phyloP scores from a whole-genome alignment of 139 green algal species.

The Chlorella sp. region DNA sequence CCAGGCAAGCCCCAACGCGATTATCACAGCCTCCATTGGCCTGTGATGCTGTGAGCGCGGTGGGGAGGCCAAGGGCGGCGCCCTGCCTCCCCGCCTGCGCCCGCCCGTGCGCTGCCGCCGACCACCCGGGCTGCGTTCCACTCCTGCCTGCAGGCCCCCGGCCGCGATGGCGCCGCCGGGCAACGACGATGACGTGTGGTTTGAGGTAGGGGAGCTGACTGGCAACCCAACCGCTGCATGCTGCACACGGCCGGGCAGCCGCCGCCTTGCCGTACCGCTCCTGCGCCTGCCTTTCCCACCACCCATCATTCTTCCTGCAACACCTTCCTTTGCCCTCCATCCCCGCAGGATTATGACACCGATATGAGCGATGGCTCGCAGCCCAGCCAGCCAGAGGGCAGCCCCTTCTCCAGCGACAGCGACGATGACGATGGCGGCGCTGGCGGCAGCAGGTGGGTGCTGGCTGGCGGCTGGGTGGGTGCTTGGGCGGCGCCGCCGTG shows the following conservation, averaged over 20 bases:
- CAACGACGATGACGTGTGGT: slow-evolving; percentile 33
- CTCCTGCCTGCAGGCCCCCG: not conserved
- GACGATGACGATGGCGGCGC: not conserved
- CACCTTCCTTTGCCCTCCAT: no score
- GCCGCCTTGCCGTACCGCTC: no score
- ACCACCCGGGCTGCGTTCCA: not conserved
- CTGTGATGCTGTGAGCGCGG: no score
- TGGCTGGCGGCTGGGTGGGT: no score
- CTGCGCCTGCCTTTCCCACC: no score
- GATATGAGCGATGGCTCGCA: slow-evolving; percentile 19
- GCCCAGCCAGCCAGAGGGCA: not conserved
- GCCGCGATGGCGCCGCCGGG: not conserved
- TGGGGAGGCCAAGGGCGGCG: not conserved
- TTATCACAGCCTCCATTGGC: no score
- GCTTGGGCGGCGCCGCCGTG: no score
- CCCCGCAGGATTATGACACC: slow-evolving; percentile 15
- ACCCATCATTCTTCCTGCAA: no score
- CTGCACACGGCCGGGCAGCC: no score
- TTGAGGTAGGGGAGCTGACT: no score
- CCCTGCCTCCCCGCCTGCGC: not conserved
- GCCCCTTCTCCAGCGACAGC: not conserved
- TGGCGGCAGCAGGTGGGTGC: not conserved
- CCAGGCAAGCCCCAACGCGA: no score
- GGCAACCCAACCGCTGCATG: no score
- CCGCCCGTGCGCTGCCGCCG: not conserved